Evolutionary conservation across 1,284 basidiomycete genomes (phyloP), one percentile per base, ranked within the genome.

Genomic region (Polyporus tsugae): DNA sequence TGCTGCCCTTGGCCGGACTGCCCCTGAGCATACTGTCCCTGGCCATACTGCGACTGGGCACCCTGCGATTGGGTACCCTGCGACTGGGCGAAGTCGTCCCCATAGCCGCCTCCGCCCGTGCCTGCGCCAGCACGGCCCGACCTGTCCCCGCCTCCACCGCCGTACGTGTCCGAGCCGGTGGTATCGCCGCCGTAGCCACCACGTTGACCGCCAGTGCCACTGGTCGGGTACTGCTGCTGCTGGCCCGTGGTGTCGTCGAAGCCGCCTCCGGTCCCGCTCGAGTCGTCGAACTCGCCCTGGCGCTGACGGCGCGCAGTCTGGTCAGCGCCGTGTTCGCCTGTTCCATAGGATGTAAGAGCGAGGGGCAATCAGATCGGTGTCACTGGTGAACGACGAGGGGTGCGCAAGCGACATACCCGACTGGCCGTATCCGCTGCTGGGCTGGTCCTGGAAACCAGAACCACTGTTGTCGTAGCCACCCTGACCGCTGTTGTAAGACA

Each of bases 101-200:
- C 39, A 39, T 60, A 25, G 1, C 38, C 58, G 15, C 15, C 7
- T 22, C 52, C 52, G 7, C 46, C 29, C 33, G 35, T 19, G 35
- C 35, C 17, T 11, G 13, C 58, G 58, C 39, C 58, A 42, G 58
- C 22, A 25, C 58, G 29, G 38, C 35, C 35, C 5, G 38, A 39
- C 57, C 10, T 10, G 10, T 39, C 57, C 6, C 35, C 57, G 11
- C 38, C 38, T 7, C 73, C 73, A 19, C 74, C 62, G n/a, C 74
- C 76, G 61, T 62, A 63, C 33, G 72, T 73, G 67, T 66, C 70
- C 41, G 35, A 38, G 69, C 71, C 73, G 55, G 67, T 72, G 49
- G 72, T 78, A 67, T 75, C 70, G 19, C 74, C 74, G 49, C 73
- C 74, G 62, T 69, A 66, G 67, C 70, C 73, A 25, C 68, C 72